A percentile compares a stretch with the other conserved stretches of the same genome.
Conservation (phyloP, 768 basidiomycete genomes). For the Psilocybe cubensis region DNA sequence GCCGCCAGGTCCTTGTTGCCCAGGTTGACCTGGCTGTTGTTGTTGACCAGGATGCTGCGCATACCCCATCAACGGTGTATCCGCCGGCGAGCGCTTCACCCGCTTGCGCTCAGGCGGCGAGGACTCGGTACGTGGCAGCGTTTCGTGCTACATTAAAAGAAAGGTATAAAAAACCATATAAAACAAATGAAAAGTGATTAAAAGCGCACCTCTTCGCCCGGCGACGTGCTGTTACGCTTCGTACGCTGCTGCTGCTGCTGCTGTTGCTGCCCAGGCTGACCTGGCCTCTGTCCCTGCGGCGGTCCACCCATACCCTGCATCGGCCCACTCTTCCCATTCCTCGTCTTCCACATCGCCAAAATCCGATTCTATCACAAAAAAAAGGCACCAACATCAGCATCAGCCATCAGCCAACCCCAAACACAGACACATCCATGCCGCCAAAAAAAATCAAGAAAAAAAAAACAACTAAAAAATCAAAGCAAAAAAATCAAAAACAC, state of each 20-base stretch:
- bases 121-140: slow-evolving; percentile 49
- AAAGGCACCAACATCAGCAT: slow-evolving; percentile 11
- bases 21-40: not conserved
- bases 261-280: slow-evolving; percentile 20
- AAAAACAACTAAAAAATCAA: slow-evolving; percentile 1
- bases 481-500: slow-evolving; percentile 17
- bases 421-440: too few relatives aligned
- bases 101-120: slow-evolving; percentile 65
- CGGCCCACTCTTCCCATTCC: slow-evolving; percentile 5
- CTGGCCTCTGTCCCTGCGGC: slow-evolving; percentile 35
- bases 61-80: slow-evolving; percentile 35
- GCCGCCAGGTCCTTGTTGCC: slow-evolving; percentile 8
- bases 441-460: slow-evolving; percentile 4
- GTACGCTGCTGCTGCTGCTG: slow-evolving; percentile 28
- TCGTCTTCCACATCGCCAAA: slow-evolving; percentile 12
- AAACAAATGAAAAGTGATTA: too few relatives aligned
- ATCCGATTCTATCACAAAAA: slow-evolving; percentile 16
- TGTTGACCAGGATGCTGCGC: slow-evolving; percentile 18
- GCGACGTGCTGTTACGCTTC: slow-evolving; percentile 66
- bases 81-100: slow-evolving; percentile 51
- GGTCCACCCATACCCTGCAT: slow-evolving; percentile 30
- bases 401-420: not conserved
- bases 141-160: slow-evolving; percentile 43
- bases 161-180: slow-evolving; percentile 1
- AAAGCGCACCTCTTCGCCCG: slow-evolving; percentile 57